Percentiles rank a stretch among this genome's conserved stretches.
Conservation (phyloP, 2,329 filamentous ascomycete genomes). For the Rhynchosporium secalis region DNA sequence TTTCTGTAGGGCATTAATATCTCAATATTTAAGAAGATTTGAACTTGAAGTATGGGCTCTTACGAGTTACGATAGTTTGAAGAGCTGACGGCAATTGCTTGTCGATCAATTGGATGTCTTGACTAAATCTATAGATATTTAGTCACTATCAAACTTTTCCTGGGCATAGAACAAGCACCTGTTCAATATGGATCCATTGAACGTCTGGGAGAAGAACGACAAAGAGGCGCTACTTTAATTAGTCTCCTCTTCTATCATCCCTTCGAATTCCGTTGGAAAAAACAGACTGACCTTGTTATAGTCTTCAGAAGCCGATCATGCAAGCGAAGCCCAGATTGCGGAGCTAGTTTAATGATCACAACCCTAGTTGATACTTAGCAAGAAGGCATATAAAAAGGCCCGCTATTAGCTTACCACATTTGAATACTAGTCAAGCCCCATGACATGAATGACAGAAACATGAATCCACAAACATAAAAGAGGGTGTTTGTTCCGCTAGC, state of each 20-base stretch:
- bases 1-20: neutral
- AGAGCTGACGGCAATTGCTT: neutral
- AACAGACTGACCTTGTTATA: conserved; percentile 34
- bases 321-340: conserved; percentile 41
- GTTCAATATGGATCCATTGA: conserved; percentile 26
- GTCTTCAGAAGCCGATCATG: conserved; percentile 41
- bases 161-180: too few relatives aligned
- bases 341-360: conserved; percentile 41
- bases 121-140: conserved; percentile 18
- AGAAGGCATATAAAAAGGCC: neutral
- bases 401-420: conserved; percentile 40
- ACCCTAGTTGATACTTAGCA: conserved; percentile 35
- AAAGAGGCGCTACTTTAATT: conserved; percentile 40
- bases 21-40: neutral
- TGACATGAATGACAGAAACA: conserved; percentile 40
- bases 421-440: conserved; percentile 42
- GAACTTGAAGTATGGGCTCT: neutral
- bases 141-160: too few relatives aligned
- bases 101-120: conserved; percentile 16
- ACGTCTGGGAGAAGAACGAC: conserved; percentile 25
- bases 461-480: conserved; percentile 38
- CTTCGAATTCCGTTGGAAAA: conserved; percentile 9
- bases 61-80: neutral
- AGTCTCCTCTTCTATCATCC: neutral
- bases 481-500: neutral